Evolutionary conservation across 2,329 filamentous ascomycete genomes (phyloP).

Genomic region (Colletotrichum somersetense): DNA sequence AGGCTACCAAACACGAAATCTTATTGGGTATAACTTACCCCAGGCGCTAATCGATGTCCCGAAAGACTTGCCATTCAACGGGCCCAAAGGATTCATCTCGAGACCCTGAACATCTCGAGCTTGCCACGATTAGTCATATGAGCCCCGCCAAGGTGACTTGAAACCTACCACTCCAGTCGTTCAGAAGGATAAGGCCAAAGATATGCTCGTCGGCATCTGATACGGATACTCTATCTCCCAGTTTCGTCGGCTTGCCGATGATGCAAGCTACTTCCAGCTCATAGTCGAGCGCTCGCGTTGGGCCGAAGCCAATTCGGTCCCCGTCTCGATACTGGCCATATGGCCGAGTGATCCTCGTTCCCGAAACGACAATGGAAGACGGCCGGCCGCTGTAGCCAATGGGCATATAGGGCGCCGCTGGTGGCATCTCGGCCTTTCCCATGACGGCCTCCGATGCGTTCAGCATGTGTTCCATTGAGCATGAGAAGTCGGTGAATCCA

Average conservation of each 20-base stretch:
- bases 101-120: conserved; percentile 72
- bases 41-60: conserved; percentile 72
- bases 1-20: not conserved
- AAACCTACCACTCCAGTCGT: conserved; percentile 70
- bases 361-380: conserved; percentile 64
- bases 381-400: conserved; percentile 67
- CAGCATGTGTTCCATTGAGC: conserved; percentile 64
- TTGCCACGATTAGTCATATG: conserved; percentile 44
- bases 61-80: conserved; percentile 72
- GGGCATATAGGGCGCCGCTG: conserved; percentile 62
- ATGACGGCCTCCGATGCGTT: conserved; percentile 61
- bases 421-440: conserved; percentile 54
- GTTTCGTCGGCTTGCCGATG: conserved; percentile 55
- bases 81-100: conserved; percentile 72
- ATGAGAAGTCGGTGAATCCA: conserved; percentile 70
- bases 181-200: conserved; percentile 72
- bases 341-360: conserved; percentile 61
- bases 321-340: conserved; percentile 55
- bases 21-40: conserved; percentile 45
- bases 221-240: conserved; percentile 53
- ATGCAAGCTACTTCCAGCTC: conserved; percentile 60
- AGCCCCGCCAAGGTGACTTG: conserved; percentile 35
- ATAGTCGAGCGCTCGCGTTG: conserved; percentile 54
- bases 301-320: conserved; percentile 46
- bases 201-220: conserved; percentile 69